phyloP scores from a whole-genome alignment of 768 basidiomycete genomes.

The Suillus brevipes region DNA sequence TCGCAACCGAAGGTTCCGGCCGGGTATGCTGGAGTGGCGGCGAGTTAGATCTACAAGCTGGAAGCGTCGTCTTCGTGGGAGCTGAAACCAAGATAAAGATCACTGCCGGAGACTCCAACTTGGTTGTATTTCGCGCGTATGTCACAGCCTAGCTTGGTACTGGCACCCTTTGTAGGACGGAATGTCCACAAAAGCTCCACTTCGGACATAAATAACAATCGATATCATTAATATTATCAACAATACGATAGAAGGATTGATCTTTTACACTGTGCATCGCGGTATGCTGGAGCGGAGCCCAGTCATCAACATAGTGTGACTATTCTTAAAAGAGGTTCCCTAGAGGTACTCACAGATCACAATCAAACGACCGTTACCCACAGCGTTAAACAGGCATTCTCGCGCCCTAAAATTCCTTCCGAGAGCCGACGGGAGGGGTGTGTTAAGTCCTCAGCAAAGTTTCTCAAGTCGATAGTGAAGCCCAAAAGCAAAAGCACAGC shows the following conservation, averaged over 20 bases:
- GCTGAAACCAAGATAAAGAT: conserved; percentile 64
- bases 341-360: too few relatives aligned
- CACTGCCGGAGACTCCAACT: conserved; percentile 26
- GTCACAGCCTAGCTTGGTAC: conserved; percentile 14
- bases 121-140: conserved; percentile 32
- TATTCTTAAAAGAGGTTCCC: too few relatives aligned
- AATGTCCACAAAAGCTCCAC: not conserved
- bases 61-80: conserved; percentile 83
- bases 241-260: not conserved
- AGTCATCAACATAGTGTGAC: not conserved
- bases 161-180: too few relatives aligned
- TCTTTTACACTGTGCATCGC: not conserved
- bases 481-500: not conserved
- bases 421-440: conserved; percentile 61
- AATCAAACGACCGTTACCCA: too few relatives aligned
- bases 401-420: conserved; percentile 79
- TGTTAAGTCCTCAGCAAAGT: conserved; percentile 28
- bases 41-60: conserved; percentile 48
- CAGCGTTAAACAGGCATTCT: conserved; percentile 57
- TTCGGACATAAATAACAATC: not conserved
- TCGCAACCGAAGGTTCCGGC: conserved; percentile 73
- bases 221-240: not conserved
- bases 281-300: not conserved
- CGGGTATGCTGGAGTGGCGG: conserved; percentile 48
- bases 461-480: conserved; percentile 13